Evolutionary conservation across 129 eudicot genomes (phyloP).

Genomic region (Flaveria bidentis): DNA sequence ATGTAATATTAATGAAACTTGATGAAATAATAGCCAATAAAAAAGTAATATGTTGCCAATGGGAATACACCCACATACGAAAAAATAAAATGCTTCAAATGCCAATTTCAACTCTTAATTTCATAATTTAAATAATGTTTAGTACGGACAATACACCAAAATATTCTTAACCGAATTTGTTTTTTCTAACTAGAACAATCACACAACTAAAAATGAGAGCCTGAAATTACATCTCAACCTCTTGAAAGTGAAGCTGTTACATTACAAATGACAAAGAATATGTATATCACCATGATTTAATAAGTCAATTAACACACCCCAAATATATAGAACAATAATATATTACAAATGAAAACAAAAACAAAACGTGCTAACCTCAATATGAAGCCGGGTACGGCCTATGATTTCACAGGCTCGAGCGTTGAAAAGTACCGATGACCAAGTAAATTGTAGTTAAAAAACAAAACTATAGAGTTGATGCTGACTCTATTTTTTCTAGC

Average conservation of each 20-base stretch:
- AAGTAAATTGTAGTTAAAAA: not conserved
- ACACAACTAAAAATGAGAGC: not conserved
- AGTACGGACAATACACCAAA: too few species aligned
- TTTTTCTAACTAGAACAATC: not conserved
- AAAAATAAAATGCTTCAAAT: too few species aligned
- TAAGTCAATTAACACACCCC: constrained; percentile 12
- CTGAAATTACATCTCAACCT: not conserved
- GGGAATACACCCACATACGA: too few species aligned
- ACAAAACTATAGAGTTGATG: constrained; percentile 30
- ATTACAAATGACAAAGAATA: constrained; percentile 32
- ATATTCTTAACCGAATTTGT: too few species aligned
- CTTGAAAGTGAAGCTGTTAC: constrained; percentile 14
- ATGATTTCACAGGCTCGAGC: not conserved
- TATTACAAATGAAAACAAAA: not conserved
- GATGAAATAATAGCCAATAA: too few species aligned
- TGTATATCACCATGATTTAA: constrained; percentile 26
- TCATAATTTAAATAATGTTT: too few species aligned
- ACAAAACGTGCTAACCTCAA: constrained; percentile 7
- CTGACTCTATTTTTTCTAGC: constrained; percentile 74
- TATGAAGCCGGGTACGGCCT: not conserved
- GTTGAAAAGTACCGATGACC: not conserved
- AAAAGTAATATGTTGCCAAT: too few species aligned
- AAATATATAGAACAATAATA: not conserved
- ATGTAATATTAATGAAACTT: too few species aligned
- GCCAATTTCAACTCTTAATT: too few species aligned